Conservation (phyloP, 1,284 basidiomycete genomes). For the Leccinum angustisporum region DNA sequence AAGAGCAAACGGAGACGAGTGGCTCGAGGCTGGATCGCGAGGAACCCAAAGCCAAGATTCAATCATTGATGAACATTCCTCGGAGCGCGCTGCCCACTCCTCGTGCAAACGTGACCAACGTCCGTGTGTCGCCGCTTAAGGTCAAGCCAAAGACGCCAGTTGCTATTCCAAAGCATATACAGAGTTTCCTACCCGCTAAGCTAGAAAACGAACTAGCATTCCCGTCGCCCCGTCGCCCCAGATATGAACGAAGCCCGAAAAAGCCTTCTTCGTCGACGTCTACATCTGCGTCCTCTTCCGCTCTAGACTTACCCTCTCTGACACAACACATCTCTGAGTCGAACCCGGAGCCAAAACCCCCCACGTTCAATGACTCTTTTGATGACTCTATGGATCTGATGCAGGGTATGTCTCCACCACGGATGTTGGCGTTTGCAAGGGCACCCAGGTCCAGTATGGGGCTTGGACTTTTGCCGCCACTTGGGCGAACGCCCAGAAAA, state of each 20-base stretch:
- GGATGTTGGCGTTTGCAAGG: slow-evolving; percentile 81
- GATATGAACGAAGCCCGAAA: slow-evolving; percentile 33
- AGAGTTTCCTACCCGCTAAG: slow-evolving; percentile 61
- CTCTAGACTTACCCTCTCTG: slow-evolving; percentile 29
- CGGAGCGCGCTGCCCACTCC: slow-evolving; percentile 33
- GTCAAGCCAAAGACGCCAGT: slow-evolving; percentile 52
- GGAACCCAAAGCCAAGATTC: slow-evolving; percentile 50
- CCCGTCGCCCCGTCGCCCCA: slow-evolving; percentile 40
- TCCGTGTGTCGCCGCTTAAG: slow-evolving; percentile 38
- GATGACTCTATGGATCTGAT: slow-evolving; percentile 48
- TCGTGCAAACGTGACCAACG: slow-evolving; percentile 41
- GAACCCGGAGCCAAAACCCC: slow-evolving; percentile 27
- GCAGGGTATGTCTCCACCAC: slow-evolving; percentile 81
- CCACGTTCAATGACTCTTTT: slow-evolving; percentile 59
- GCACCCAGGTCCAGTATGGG: slow-evolving; percentile 58
- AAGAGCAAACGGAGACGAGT: slow-evolving; percentile 49
- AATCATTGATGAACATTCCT: slow-evolving; percentile 34
- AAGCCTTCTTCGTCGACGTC: slow-evolving; percentile 35
- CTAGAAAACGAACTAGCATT: slow-evolving; percentile 57
- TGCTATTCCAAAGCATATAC: slow-evolving; percentile 51
- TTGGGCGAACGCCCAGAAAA: slow-evolving; percentile 61
- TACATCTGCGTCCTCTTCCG: slow-evolving; percentile 31
- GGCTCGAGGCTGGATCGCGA: slow-evolving; percentile 45
- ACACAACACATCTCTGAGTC: slow-evolving; percentile 26
- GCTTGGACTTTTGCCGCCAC: slow-evolving; percentile 48